Conservation (phyloP, 2,329 filamentous ascomycete genomes). For the Tolypocladium nubicola region DNA sequence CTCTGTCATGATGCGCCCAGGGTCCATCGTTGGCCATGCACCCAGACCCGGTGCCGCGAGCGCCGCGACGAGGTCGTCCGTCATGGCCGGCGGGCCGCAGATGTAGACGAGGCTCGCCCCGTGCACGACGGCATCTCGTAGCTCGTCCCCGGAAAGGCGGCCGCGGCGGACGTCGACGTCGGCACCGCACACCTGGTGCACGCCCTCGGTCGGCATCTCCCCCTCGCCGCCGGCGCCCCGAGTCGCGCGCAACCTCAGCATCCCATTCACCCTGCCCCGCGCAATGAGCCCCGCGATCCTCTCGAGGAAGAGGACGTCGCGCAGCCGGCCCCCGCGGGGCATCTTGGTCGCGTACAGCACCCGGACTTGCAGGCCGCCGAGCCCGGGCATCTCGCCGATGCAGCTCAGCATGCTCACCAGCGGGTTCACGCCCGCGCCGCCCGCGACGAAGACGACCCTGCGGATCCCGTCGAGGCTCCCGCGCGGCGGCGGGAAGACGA, state of each 20-base stretch:
- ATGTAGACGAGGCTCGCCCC: constrained; percentile 47
- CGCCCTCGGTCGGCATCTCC: not conserved
- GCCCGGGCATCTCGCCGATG: constrained; percentile 28
- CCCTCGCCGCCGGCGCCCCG: constrained; percentile 4
- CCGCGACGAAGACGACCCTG: constrained; percentile 64
- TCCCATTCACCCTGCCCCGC: constrained; percentile 24
- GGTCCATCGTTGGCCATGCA: constrained; percentile 26
- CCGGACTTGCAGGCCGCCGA: constrained; percentile 30
- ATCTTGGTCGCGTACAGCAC: constrained; percentile 52
- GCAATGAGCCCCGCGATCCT: constrained; percentile 32
- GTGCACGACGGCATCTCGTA: constrained; percentile 26
- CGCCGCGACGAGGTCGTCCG: constrained; percentile 49
- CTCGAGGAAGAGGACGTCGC: constrained; percentile 39
- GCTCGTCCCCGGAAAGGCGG: constrained; percentile 32
- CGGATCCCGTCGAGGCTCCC: constrained; percentile 32
- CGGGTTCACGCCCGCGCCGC: constrained; percentile 76
- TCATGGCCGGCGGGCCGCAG: constrained; percentile 60
- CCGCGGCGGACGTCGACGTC: constrained; percentile 16
- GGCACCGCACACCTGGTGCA: constrained; percentile 1
- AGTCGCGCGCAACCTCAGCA: constrained; percentile 38
- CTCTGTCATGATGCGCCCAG: constrained; percentile 42
- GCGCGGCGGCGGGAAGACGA: constrained; percentile 58
- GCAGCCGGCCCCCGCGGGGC: constrained; percentile 13
- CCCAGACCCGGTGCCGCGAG: constrained; percentile 19
- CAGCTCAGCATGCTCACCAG: constrained; percentile 62